Evolutionary conservation across 805 yeast genomes (phyloP), one percentile per base, ranked within the genome.

Genomic region (Metschnikowia amazonensis): DNA sequence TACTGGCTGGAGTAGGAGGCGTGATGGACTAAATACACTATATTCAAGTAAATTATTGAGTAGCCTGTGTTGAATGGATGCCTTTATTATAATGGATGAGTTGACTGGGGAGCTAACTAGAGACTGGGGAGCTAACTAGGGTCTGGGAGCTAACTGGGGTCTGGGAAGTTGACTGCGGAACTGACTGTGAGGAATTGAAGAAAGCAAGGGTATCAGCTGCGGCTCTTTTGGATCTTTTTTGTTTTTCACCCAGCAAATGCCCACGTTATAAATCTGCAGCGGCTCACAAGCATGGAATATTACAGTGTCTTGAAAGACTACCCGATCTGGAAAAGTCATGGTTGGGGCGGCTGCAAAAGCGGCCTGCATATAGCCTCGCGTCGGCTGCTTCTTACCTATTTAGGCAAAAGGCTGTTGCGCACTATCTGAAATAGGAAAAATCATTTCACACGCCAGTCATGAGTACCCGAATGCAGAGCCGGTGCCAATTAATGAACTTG

Each of bases 301-400:
- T n/a, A n/a, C 36, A 24, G 13, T n/a, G 16, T 35, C 18, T 35
- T 35, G 29, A 10, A 27, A 20, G 17, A 43, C 31, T 41, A 35
- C 44, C 42, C 25, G 24, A 39, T 30, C 16, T 14, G 50, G 50
- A 35, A 24, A 47, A 43, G 11, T 4, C 20, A 4, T 17, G 6
- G n/a, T n/a, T n/a, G 21, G 4, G 35, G 6, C 34, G 50, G 50
- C 40, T 47, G 50, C 50, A 47, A 47, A 40, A 27, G 3, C 6
- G 34, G 20, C 38, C 39, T 47, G 47, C 50, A 47, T 28, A 17
- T n/a, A 25, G 35, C 4, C 9, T 10, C 16, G 27, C 24, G 23
- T 29, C 16, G n/a, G 18, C 20, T 16, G 41, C 33, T n/a, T 11
- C 35, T 36, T 42, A 34, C 48, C 45, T 46, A 33, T 17, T 33